Conservation (phyloP, 1,284 basidiomycete species). For the Vanrija sp. region DNA sequence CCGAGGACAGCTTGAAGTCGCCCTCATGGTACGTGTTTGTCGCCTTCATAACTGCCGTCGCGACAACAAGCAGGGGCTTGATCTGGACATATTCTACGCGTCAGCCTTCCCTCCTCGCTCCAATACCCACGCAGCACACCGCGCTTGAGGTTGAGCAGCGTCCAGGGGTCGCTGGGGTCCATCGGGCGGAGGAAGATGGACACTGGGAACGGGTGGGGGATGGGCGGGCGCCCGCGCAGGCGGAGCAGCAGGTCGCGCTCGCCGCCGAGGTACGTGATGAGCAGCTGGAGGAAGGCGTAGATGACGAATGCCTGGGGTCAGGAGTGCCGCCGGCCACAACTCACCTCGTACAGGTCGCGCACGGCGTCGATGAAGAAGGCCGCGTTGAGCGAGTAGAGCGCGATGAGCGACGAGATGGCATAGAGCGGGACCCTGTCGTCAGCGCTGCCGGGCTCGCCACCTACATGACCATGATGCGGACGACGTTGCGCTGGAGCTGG, state of each 20-base stretch:
- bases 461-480: constrained; percentile 90
- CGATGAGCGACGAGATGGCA: constrained; percentile 83
- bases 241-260: constrained; percentile 88
- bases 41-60: constrained; percentile 80
- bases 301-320: constrained; percentile 81
- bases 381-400: constrained; percentile 87
- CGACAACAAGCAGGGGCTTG: constrained; percentile 82
- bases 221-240: constrained; percentile 82
- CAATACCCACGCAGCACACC: constrained; percentile 81
- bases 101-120: neutral
- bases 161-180: constrained; percentile 89
- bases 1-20: constrained; percentile 72
- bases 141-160: constrained; percentile 87
- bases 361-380: constrained; percentile 95
- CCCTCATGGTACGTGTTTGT: constrained; percentile 88
- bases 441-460: neutral
- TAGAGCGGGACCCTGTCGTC: constrained; percentile 72
- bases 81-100: constrained; percentile 88
- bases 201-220: constrained; percentile 79
- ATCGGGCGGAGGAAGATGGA: constrained; percentile 66
- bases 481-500: constrained; percentile 73
- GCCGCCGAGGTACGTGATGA: constrained; percentile 83
- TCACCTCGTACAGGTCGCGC: constrained; percentile 91
- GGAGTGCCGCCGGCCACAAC: constrained; percentile 23
- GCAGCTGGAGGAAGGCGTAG: constrained; percentile 82